These are phyloP conservation scores for Aureobasidium vineae DNA, from an alignment of 2,329 filamentous ascomycete genomes.

Conservation along the genomic window DNA sequence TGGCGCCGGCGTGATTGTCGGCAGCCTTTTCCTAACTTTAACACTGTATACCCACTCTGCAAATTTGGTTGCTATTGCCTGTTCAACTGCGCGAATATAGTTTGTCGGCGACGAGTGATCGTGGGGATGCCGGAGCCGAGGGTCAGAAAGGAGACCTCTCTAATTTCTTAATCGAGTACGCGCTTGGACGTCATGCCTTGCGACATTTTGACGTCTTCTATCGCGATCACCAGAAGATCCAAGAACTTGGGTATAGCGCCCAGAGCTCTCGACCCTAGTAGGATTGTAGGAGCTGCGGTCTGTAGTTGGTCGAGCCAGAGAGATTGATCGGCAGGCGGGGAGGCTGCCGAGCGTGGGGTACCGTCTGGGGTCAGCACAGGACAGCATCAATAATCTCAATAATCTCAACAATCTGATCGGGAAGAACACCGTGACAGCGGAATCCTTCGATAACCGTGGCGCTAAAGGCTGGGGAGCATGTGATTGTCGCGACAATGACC, in stretches of 20 bases:
- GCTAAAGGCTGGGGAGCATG: conserved; percentile 11
- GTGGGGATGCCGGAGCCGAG: background rate
- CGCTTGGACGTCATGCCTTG: conserved; percentile 1
- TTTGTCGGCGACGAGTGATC: background rate
- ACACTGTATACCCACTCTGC: background rate
- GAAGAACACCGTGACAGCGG: background rate
- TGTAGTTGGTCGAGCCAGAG: conserved; percentile 1
- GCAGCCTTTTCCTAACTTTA: background rate
- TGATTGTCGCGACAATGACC: conserved; percentile 3
- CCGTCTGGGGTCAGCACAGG: background rate
- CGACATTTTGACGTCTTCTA: background rate
- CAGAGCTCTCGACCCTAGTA: background rate
- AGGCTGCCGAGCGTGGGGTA: background rate
- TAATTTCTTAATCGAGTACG: background rate
- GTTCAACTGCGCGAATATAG: background rate
- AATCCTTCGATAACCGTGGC: background rate
- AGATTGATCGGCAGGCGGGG: background rate
- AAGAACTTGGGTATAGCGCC: background rate
- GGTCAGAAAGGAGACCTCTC: conserved; percentile 3
- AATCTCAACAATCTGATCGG: conserved; percentile 10
- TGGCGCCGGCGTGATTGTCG: conserved; percentile 7
- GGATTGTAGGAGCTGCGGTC: background rate
- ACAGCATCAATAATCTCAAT: background rate
- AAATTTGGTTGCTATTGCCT: background rate
- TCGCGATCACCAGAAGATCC: background rate